Conservation (phyloP, 1,284 basidiomycete species). For the Malassezia furfur region DNA sequence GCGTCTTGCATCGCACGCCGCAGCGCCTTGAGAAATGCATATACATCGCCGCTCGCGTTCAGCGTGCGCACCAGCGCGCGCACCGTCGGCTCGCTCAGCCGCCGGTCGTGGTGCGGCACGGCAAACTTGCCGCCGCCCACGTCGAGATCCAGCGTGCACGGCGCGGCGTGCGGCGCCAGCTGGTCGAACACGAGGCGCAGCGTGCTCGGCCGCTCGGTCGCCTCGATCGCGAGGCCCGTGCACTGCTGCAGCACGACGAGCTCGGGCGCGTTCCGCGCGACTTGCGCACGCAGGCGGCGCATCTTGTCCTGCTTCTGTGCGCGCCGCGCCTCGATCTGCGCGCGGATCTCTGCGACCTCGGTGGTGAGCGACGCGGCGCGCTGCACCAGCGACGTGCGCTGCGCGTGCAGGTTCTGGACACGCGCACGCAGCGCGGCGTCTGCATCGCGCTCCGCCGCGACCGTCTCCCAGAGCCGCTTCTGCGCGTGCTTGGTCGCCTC, state of each 20-base stretch:
- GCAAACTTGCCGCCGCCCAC: constrained; percentile 4
- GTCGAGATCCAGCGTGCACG: constrained; percentile 13
- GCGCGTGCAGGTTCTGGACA: constrained; percentile 26
- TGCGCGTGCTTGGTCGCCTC: constrained; percentile 30
- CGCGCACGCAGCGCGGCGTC: constrained; percentile 26
- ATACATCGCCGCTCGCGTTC: constrained; percentile 29
- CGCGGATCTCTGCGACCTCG: constrained; percentile 28
- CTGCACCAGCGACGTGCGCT: constrained; percentile 29
- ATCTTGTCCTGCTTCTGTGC: constrained; percentile 23
- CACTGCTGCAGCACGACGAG: constrained; percentile 25
- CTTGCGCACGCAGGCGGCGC: constrained; percentile 26
- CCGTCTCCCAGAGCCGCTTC: constrained; percentile 34
- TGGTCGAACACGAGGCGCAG: constrained; percentile 7
- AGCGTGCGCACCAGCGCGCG: constrained; percentile 24
- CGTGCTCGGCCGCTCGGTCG: constrained; percentile 7
- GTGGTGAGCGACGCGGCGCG: constrained; percentile 25
- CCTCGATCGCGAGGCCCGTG: constrained; percentile 27
- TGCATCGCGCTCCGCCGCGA: constrained; percentile 29
- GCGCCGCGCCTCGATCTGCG: constrained; percentile 25
- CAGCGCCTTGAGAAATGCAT: constrained; percentile 22
- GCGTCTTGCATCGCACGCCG: constrained; percentile 8
- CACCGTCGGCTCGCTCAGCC: constrained; percentile 5
- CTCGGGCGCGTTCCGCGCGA: constrained; percentile 32
- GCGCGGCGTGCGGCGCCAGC: constrained; percentile 13
- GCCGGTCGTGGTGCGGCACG: constrained; percentile 5